phyloP scores from a whole-genome alignment of 23 red algal species.

The Gracilaria domingensis region DNA sequence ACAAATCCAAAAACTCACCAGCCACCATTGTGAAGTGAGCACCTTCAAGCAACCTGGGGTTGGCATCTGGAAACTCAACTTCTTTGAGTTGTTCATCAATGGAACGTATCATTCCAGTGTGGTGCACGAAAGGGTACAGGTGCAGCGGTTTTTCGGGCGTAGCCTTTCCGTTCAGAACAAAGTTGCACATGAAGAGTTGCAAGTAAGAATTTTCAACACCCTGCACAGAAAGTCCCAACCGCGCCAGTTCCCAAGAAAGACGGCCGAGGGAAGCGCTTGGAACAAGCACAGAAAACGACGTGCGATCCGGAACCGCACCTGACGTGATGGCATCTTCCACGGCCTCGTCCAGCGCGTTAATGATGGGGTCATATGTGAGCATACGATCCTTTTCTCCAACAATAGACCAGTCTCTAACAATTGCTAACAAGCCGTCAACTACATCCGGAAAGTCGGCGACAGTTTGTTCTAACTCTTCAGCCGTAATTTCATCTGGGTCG shows the following conservation, averaged over 20 bases:
- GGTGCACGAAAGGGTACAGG: conserved; percentile 85
- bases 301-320: conserved; percentile 22
- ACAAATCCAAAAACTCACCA: conserved; percentile 88
- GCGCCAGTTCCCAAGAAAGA: conserved; percentile 84
- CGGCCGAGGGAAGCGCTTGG: conserved; percentile 76
- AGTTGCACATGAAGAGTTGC: conserved; percentile 79
- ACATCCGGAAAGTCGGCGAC: conserved; percentile 78
- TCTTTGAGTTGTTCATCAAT: conserved; percentile 69
- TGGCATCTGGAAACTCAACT: conserved; percentile 76
- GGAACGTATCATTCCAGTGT: conserved; percentile 64
- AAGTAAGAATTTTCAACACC: conserved; percentile 76
- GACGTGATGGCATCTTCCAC: conserved; percentile 47
- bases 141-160: conserved; percentile 54
- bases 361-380: conserved; percentile 57
- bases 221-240: conserved; percentile 76
- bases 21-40: conserved; percentile 84
- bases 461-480: conserved; percentile 43
- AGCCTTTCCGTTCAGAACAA: conserved; percentile 68
- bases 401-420: conserved; percentile 79
- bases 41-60: conserved; percentile 67
- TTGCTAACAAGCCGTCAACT: conserved; percentile 57
- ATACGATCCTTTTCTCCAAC: conserved; percentile 65
- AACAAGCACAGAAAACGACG: conserved; percentile 73
- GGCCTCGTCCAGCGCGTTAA: conserved; percentile 60
- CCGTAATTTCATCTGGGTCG: conserved; percentile 32